Evolutionary conservation across 768 basidiomycete species (phyloP), one percentile per base, ranked within the genome.

Genomic region (Pulveroboletus sp.): DNA sequence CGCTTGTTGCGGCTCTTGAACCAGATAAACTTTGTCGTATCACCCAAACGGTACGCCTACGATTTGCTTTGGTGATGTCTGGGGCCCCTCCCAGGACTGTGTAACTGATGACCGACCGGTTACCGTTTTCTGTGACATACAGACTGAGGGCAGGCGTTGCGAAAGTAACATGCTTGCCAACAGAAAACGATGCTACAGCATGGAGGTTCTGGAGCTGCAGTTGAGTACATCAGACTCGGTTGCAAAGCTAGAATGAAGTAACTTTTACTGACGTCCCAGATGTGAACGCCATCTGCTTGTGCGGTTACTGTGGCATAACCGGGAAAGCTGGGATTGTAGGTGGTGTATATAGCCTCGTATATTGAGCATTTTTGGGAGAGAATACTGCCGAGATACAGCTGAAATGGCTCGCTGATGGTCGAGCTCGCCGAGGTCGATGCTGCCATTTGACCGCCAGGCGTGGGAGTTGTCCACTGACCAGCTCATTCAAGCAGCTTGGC

Each of bases 281-380:
- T 63, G 67, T 90, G 86, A 35, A 90, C 71, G 28, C 89, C 89
- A 49, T 91, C 86, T 54, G 76, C 78, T 53, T 89, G 86, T 11
- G 76, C 83, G 13, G 85, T 77, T 47, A 87, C 74, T 1, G 85
- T 85, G 37, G 78, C 82, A 72, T 76, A 77, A 26, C 81, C 78
- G 35, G 84, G 81, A 38, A 66, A 64, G 32, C 48, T 46, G 18
- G 44, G 32, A 39, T 57, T 57, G 45, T 60, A 33, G 11, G 56
- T 46, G n/a, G 54, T 43, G 42, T 50, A 68, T 38, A 64, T 8
- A 0, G 61, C 54, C n/a, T 60, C 48, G 50, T 32, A 4, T 24
- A 18, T 7, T 8, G 5, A 0, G 35, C 6, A 2, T 26, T 39
- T 59, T 33, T 51, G 57, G 7, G 60, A 49, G 26, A 49, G 51